Percentiles rank a stretch among this genome's conserved stretches.
phyloP scores from a whole-genome alignment of 441 rosid species.

The Syzygium malaccense region DNA sequence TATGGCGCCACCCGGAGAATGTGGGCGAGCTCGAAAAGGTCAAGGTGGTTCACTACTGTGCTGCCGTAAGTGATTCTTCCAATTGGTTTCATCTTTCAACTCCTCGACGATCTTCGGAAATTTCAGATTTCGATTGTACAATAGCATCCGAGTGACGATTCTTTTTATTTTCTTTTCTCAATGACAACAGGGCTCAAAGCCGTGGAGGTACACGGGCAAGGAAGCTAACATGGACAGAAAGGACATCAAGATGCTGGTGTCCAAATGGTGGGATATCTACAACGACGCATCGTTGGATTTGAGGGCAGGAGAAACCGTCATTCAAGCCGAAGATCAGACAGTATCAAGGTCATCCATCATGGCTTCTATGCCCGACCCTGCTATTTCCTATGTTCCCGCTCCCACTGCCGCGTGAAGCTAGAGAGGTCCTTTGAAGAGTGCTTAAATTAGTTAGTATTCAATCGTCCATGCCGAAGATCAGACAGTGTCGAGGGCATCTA shows the following conservation, averaged over 20 bases:
- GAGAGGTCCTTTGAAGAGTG: background rate
- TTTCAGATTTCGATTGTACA: background rate
- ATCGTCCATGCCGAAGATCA: background rate
- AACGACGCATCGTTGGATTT: slow-evolving; percentile 38
- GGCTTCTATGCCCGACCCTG: slow-evolving; percentile 35
- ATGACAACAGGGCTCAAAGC: slow-evolving; percentile 41
- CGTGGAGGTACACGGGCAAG: slow-evolving; percentile 60
- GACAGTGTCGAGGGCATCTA: slow-evolving; percentile 11
- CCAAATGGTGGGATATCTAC: slow-evolving; percentile 57
- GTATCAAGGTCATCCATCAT: slow-evolving; percentile 23
- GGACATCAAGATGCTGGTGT: slow-evolving; percentile 48
- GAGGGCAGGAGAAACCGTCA: slow-evolving; percentile 2
- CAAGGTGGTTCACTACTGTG: slow-evolving; percentile 57
- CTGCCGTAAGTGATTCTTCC: slow-evolving; percentile 36
- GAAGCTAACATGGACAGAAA: slow-evolving; percentile 56
- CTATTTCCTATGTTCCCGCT: slow-evolving; percentile 36
- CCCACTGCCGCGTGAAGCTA: slow-evolving; percentile 46
- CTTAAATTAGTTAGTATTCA: background rate
- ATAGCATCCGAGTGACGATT: background rate
- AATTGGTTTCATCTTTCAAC: background rate
- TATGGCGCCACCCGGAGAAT: slow-evolving; percentile 62
- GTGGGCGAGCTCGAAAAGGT: slow-evolving; percentile 40
- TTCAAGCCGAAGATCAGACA: slow-evolving; percentile 11
- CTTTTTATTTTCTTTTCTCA: background rate
- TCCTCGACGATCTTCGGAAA: background rate